These are phyloP conservation scores for Furcasterigmium furcatum DNA, from an alignment of 2,329 filamentous ascomycete species.

Conservation along the genomic window DNA sequence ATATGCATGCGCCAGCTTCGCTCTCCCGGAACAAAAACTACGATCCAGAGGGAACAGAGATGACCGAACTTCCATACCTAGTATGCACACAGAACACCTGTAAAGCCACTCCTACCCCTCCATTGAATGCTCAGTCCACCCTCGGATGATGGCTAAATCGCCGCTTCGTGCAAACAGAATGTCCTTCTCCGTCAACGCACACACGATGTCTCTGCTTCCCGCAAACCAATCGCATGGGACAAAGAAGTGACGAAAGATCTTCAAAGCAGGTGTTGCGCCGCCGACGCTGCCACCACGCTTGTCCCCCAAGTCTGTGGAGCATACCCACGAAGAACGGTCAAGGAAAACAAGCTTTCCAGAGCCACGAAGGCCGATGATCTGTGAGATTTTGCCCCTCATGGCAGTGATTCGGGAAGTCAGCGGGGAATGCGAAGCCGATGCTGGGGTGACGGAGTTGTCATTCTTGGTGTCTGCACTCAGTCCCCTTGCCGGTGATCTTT, in stretches of 20 bases:
- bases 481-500: too few species aligned
- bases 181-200: slow-evolving; percentile 14
- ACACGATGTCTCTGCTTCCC: slow-evolving; percentile 14
- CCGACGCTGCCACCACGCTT: neutral
- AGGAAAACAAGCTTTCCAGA: slow-evolving; percentile 21
- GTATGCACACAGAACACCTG: too few species aligned
- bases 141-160: slow-evolving; percentile 19
- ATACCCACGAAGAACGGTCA: slow-evolving; percentile 21
- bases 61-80: too few species aligned
- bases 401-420: neutral
- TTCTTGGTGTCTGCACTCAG: too few species aligned
- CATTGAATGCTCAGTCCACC: slow-evolving; percentile 19
- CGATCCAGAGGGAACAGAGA: too few species aligned
- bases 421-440: slow-evolving; percentile 2
- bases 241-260: slow-evolving; percentile 23
- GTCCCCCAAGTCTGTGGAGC: slow-evolving; percentile 15
- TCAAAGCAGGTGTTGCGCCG: neutral
- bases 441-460: too few species aligned
- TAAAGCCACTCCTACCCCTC: too few species aligned
- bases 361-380: slow-evolving; percentile 17
- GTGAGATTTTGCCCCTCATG: slow-evolving; percentile 2
- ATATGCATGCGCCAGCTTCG: too few species aligned
- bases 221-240: slow-evolving; percentile 27
- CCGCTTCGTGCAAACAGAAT: slow-evolving; percentile 19
- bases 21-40: too few species aligned